Evolutionary conservation across 1,284 basidiomycete species (phyloP).

Genomic region (Neotropicomus parvogracilis): DNA sequence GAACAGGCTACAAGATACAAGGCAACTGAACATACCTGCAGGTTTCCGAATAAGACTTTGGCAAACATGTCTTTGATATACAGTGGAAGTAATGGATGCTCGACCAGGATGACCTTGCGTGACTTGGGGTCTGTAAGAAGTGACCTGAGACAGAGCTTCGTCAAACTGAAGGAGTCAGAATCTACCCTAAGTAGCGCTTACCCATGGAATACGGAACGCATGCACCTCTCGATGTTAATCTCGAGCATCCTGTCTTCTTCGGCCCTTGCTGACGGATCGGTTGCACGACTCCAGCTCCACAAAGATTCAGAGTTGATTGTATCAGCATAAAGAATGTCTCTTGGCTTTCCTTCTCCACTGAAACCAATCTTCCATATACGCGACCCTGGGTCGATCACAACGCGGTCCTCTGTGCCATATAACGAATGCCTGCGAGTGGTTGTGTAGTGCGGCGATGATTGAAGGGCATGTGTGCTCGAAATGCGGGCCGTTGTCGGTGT

Average conservation of each 20-base stretch:
- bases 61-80: slow-evolving; percentile 88
- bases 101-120: slow-evolving; percentile 88
- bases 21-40: slow-evolving; percentile 58
- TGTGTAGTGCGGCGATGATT: slow-evolving; percentile 72
- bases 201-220: slow-evolving; percentile 83
- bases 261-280: slow-evolving; percentile 51
- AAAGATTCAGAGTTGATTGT: slow-evolving; percentile 42
- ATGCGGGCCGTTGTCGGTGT: slow-evolving; percentile 54
- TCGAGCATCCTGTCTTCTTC: slow-evolving; percentile 74
- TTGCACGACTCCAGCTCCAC: slow-evolving; percentile 59
- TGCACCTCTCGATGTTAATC: slow-evolving; percentile 60
- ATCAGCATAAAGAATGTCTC: slow-evolving; percentile 67
- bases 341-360: slow-evolving; percentile 81
- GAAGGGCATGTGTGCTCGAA: slow-evolving; percentile 46
- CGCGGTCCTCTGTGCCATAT: slow-evolving; percentile 83
- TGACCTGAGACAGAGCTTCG: slow-evolving; percentile 49
- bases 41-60: slow-evolving; percentile 83
- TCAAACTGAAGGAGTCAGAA: slow-evolving; percentile 7
- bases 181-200: slow-evolving; percentile 42
- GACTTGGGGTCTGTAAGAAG: slow-evolving; percentile 91
- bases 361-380: slow-evolving; percentile 87
- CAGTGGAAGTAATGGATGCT: slow-evolving; percentile 83
- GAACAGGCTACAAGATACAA: neutral
- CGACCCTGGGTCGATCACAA: slow-evolving; percentile 82
- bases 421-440: slow-evolving; percentile 75